Conservation (phyloP, 2,329 filamentous ascomycete genomes). For the Talaromyces amestolkiae region DNA sequence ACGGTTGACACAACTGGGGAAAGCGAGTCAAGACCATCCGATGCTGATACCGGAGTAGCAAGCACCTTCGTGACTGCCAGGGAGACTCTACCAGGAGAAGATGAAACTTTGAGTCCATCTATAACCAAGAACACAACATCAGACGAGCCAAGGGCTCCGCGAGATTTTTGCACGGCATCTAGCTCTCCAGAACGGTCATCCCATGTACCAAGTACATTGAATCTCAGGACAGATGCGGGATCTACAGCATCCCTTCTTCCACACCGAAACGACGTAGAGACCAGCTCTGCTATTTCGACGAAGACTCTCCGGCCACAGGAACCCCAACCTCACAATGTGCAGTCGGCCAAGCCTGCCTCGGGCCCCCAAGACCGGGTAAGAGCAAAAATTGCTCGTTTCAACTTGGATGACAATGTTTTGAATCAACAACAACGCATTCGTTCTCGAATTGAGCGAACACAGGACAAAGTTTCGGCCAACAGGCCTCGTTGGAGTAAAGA, state of each 20-base stretch:
- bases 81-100: constrained; percentile 9
- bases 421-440: constrained; percentile 42
- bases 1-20: constrained; percentile 17
- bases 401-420: constrained; percentile 44
- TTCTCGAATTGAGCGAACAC: constrained; percentile 37
- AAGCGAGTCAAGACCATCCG: constrained; percentile 25
- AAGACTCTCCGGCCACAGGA: constrained; percentile 33
- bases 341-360: constrained; percentile 21
- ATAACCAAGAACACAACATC: background rate
- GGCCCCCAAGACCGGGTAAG: constrained; percentile 24
- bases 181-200: background rate
- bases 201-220: constrained; percentile 3
- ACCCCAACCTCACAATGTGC: constrained; percentile 30
- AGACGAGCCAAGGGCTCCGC: background rate
- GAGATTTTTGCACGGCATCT: background rate
- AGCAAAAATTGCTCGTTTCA: constrained; percentile 44
- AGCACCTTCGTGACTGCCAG: constrained; percentile 19
- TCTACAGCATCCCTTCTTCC: constrained; percentile 37
- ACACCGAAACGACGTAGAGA: constrained; percentile 24
- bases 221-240: constrained; percentile 25
- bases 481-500: constrained; percentile 39
- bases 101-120: background rate
- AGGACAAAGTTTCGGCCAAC: constrained; percentile 34
- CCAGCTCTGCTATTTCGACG: constrained; percentile 18
- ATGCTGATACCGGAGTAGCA: constrained; percentile 6